Evolutionary conservation across 148 eudicot genomes (phyloP), one percentile per base, ranked within the genome.

Genomic region (Amaranthus hypochondriacus): DNA sequence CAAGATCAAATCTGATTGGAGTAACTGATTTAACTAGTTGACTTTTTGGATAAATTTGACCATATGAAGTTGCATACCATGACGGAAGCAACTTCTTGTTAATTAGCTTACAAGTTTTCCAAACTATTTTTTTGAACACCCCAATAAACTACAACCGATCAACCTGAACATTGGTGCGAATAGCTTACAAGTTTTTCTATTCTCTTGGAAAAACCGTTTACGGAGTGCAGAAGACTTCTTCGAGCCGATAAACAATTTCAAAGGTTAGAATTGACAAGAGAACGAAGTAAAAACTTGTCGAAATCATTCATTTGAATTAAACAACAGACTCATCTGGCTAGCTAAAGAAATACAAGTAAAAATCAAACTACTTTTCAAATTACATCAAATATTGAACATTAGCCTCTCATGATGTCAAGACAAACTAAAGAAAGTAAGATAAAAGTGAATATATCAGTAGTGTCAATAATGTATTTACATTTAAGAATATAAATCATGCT

Each of bases 401-500:
- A 64, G 47, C 67, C 49, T 11, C 39, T 28, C 68, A 15, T 28
- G 56, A 10, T 18, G 57, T 2, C 47, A 68, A 21, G 66, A 48
- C 9, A 48, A 48, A 48, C 28, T 44, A 57, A 47, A 71, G 39
- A 18, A 60, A 9, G 18, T 18, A 18, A 18, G 10, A 48, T 15
- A 42, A 48, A 42, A 1, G 55, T 28, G 39, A 28, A 28, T 28
- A 49, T 7, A 4, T 42, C 1, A 13, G 28, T 49, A 4, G 63
- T 43, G 28, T 66, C 62, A 8, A 53, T 55, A 54, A 56, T 53
- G 55, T 67, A 74, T 68, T 28, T 79, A 74, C 75, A 71, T 63
- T 4, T 49, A 54, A 70, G 57, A 62, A 78, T 49, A 78, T 49
- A 55, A 68, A 56, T 71, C 59, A 76, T 44, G 54, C 42, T 75